These are phyloP conservation scores for Trichoderma virens DNA, from an alignment of 495 filamentous ascomycete species.

Conservation along the genomic window DNA sequence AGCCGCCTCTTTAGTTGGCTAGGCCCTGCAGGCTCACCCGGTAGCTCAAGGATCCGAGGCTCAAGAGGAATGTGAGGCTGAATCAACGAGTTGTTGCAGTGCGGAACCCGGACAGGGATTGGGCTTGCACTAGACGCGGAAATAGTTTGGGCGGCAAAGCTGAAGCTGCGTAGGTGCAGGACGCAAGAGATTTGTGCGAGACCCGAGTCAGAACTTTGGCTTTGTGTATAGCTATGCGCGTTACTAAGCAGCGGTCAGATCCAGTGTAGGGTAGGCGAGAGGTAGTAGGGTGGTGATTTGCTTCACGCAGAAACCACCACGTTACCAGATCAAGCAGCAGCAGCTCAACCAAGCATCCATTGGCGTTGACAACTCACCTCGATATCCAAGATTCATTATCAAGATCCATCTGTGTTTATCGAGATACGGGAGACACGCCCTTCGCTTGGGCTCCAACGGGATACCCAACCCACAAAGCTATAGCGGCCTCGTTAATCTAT, in stretches of 20 bases:
- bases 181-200: background rate
- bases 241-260: background rate
- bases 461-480: background rate
- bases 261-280: background rate
- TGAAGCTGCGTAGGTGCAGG: background rate
- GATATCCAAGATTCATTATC: background rate
- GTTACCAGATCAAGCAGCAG: background rate
- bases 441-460: no score
- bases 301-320: background rate
- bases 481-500: background rate
- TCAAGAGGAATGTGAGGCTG: constrained; percentile 5
- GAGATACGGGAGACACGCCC: no score
- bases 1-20: background rate
- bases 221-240: background rate
- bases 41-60: background rate
- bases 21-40: background rate
- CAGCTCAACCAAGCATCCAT: background rate
- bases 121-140: background rate
- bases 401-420: background rate
- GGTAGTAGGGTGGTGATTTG: background rate
- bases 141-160: background rate
- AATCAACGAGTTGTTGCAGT: background rate
- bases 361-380: background rate
- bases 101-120: background rate
- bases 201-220: background rate